phyloP scores from a whole-genome alignment of 306 rosid species.

The Cucumis cinereus region DNA sequence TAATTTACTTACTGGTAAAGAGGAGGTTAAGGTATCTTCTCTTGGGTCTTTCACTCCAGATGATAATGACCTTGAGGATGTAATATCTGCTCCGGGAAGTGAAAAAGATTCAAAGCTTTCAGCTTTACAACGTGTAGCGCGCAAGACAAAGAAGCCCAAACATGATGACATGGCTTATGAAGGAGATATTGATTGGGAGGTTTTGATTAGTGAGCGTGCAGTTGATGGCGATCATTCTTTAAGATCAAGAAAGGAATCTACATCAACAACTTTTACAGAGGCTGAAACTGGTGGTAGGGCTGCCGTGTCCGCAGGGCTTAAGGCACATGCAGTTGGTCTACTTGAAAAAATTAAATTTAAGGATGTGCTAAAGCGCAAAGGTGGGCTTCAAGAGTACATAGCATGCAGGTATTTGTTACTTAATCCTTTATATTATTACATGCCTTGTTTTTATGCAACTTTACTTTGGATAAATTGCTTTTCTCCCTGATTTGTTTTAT shows the following conservation, averaged over 20 bases:
- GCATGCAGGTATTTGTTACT: slow-evolving; percentile 62
- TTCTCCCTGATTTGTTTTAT: background rate
- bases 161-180: slow-evolving; percentile 98
- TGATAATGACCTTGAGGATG: slow-evolving; percentile 50
- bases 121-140: slow-evolving; percentile 28
- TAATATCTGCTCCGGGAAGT: slow-evolving; percentile 33
- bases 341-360: slow-evolving; percentile 88
- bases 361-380: slow-evolving; percentile 87
- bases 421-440: slow-evolving; percentile 8
- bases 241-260: slow-evolving; percentile 44
- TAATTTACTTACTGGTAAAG: slow-evolving; percentile 14
- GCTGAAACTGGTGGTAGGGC: slow-evolving; percentile 63
- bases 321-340: slow-evolving; percentile 70
- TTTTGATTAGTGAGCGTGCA: slow-evolving; percentile 30
- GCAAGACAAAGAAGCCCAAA: slow-evolving; percentile 56
- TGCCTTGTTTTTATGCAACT: background rate
- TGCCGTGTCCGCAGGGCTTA: slow-evolving; percentile 91
- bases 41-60: slow-evolving; percentile 35
- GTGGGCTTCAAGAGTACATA: slow-evolving; percentile 89
- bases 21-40: slow-evolving; percentile 30
- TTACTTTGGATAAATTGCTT: background rate
- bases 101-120: slow-evolving; percentile 40
- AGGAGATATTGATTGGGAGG: slow-evolving; percentile 97
- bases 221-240: slow-evolving; percentile 31
- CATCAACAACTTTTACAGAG: slow-evolving; percentile 42